A percentile compares a stretch with the other conserved stretches of the same genome.
Conservation (phyloP, 257 asterid species). For the Gardenia jasminoides region DNA sequence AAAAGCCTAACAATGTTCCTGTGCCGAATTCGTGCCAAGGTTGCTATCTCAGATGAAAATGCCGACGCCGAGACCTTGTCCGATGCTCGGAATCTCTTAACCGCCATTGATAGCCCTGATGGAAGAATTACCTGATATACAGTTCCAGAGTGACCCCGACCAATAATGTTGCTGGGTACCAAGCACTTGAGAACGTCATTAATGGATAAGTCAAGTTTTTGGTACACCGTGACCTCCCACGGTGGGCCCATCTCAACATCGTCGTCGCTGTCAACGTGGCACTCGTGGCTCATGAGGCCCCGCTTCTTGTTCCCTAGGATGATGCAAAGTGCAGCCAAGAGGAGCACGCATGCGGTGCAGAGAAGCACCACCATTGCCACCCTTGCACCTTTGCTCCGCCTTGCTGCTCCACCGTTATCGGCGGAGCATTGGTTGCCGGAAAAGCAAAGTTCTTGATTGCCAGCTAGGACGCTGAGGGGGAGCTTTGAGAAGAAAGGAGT, state of each 20-base stretch:
- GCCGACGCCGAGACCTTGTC: conserved; percentile 52
- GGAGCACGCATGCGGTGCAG: conserved; percentile 51
- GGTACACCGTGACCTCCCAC: conserved; percentile 80
- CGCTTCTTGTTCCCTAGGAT: conserved; percentile 50
- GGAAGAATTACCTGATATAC: conserved; percentile 53
- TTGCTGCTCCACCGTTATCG: conserved; percentile 22
- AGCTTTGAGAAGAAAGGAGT: conserved; percentile 64
- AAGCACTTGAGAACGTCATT: conserved; percentile 48
- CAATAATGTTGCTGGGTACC: conserved; percentile 48
- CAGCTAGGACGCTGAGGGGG: conserved; percentile 57
- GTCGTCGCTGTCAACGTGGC: conserved; percentile 32
- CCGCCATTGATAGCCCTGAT: conserved; percentile 55
- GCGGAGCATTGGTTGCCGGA: conserved; percentile 50
- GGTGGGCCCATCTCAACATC: conserved; percentile 65
- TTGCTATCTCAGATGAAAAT: conserved; percentile 67
- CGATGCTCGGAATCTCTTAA: conserved; percentile 48
- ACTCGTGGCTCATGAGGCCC: conserved; percentile 31
- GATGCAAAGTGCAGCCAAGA: conserved; percentile 56
- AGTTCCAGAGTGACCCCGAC: conserved; percentile 64
- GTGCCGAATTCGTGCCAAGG: conserved; percentile 64
- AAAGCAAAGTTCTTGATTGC: conserved; percentile 53
- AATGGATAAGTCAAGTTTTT: conserved; percentile 61
- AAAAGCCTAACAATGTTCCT: conserved; percentile 63
- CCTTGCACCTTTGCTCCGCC: conserved; percentile 50
- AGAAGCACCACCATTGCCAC: conserved; percentile 71